A percentile compares a stretch with the other conserved stretches of the same genome.
Evolutionary conservation across 2,329 filamentous ascomycete genomes (phyloP).

Genomic region (Aspergillus tubingensis): DNA sequence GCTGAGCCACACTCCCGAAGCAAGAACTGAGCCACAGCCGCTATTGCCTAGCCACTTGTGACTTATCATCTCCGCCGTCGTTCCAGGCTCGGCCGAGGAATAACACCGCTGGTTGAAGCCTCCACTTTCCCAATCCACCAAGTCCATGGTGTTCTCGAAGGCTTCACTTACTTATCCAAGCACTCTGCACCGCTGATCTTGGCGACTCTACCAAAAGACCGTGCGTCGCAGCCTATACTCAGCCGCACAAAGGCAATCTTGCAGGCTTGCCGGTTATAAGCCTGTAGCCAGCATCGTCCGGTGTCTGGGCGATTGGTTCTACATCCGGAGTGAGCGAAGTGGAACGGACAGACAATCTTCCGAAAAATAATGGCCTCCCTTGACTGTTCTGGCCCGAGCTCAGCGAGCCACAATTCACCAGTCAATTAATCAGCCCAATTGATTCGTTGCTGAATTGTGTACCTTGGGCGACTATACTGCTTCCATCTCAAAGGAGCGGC

Average conservation of each 20-base stretch:
- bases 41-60: constrained; percentile 3
- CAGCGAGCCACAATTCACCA: background rate
- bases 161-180: constrained; percentile 3
- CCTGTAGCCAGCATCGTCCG: background rate
- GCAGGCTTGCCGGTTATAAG: background rate
- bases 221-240: background rate
- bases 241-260: constrained; percentile 1
- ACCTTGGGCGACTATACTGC: background rate
- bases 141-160: background rate
- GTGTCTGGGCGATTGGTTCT: background rate
- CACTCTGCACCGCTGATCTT: constrained; percentile 1
- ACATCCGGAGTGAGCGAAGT: background rate
- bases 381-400: background rate
- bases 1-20: background rate
- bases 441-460: background rate
- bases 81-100: background rate
- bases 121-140: background rate
- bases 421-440: too few species aligned
- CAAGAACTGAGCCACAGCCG: background rate
- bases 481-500: background rate
- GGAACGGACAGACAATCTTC: background rate
- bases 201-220: background rate
- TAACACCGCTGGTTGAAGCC: background rate
- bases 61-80: background rate
- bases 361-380: background rate